phyloP scores from a whole-genome alignment of 2,329 filamentous ascomycete genomes.

The Alternaria atra region DNA sequence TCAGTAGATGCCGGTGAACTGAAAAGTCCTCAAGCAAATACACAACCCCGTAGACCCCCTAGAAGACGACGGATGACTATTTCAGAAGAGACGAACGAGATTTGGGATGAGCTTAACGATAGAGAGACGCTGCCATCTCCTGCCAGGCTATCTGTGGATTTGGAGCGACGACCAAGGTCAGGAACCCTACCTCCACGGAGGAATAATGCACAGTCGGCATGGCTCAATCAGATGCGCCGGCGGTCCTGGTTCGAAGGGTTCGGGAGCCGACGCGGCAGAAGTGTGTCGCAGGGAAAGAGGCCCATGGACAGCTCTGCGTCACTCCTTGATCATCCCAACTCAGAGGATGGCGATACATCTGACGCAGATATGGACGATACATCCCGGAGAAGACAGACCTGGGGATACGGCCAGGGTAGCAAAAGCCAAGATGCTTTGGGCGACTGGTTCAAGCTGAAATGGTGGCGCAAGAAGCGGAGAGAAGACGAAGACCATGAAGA shows the following conservation, averaged over 20 bases:
- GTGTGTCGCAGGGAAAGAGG: slow-evolving; percentile 41
- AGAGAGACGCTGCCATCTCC: slow-evolving; percentile 42
- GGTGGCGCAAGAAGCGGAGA: slow-evolving; percentile 50
- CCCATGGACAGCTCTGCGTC: slow-evolving; percentile 34
- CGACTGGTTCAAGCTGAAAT: slow-evolving; percentile 51
- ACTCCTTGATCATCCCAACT: slow-evolving; percentile 39
- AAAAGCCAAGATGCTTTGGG: slow-evolving; percentile 39
- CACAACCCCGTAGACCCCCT: slow-evolving; percentile 33
- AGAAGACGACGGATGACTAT: slow-evolving; percentile 56
- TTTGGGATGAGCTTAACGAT: slow-evolving; percentile 89
- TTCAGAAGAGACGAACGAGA: slow-evolving; percentile 76
- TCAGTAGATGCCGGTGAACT: slow-evolving; percentile 26
- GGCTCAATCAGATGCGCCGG: slow-evolving; percentile 47
- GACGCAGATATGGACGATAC: slow-evolving; percentile 36
- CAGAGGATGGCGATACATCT: slow-evolving; percentile 42
- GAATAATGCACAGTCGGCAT: slow-evolving; percentile 41
- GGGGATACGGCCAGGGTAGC: slow-evolving; percentile 33
- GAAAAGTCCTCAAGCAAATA: slow-evolving; percentile 36
- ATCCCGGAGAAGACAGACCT: slow-evolving; percentile 35
- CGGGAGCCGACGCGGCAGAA: slow-evolving; percentile 30
- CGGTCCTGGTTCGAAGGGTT: slow-evolving; percentile 50
- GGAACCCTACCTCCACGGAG: slow-evolving; percentile 43
- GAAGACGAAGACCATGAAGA: slow-evolving; percentile 29
- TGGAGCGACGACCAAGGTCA: slow-evolving; percentile 44
- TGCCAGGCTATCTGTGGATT: slow-evolving; percentile 40